Percentiles rank a stretch among this genome's conserved stretches.
These are phyloP conservation scores for Brasilioporus rufonigricans DNA, from an alignment of 768 basidiomycete species.

Conservation along the genomic window DNA sequence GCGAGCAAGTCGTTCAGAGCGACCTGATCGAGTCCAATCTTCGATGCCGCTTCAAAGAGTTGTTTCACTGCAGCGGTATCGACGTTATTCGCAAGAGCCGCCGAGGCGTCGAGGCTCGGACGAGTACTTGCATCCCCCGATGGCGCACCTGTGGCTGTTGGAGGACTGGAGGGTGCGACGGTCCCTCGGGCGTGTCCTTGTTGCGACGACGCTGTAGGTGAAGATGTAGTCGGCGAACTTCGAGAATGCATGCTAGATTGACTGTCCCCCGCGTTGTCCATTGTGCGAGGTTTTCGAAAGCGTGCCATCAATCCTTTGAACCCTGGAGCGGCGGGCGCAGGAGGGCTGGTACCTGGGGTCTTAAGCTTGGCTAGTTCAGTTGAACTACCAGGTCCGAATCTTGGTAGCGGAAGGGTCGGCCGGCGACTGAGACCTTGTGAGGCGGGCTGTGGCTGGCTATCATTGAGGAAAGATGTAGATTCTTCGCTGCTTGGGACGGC, in stretches of 20 bases:
- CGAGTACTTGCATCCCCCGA: slow-evolving; percentile 17
- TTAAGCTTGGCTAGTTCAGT: slow-evolving; percentile 55
- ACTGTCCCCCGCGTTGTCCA: slow-evolving; percentile 27
- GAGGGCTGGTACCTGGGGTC: slow-evolving; percentile 56
- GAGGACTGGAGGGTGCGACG: slow-evolving; percentile 23
- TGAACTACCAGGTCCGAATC: slow-evolving; percentile 35
- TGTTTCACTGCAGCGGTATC: slow-evolving; percentile 63
- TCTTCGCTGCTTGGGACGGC: slow-evolving; percentile 52
- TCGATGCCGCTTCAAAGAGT: slow-evolving; percentile 71
- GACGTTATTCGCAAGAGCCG: slow-evolving; percentile 25
- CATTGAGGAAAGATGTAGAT: slow-evolving; percentile 41
- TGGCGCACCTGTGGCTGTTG: slow-evolving; percentile 2
- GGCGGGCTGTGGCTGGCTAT: slow-evolving; percentile 37
- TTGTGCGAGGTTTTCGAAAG: slow-evolving; percentile 47
- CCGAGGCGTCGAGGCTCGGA: slow-evolving; percentile 25
- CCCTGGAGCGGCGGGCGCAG: slow-evolving; percentile 70
- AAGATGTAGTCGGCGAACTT: slow-evolving; percentile 34
- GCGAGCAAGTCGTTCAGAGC: slow-evolving; percentile 69
- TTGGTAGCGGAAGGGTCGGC: slow-evolving; percentile 49
- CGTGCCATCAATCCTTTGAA: slow-evolving; percentile 80
- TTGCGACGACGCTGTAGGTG: slow-evolving; percentile 33
- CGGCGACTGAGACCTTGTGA: slow-evolving; percentile 42
- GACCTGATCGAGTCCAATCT: slow-evolving; percentile 70
- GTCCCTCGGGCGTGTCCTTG: slow-evolving; percentile 35
- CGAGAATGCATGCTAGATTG: slow-evolving; percentile 31